These are phyloP conservation scores for Penicillium sp. DNA, from an alignment of 2,329 filamentous ascomycete genomes.

Conservation along the genomic window DNA sequence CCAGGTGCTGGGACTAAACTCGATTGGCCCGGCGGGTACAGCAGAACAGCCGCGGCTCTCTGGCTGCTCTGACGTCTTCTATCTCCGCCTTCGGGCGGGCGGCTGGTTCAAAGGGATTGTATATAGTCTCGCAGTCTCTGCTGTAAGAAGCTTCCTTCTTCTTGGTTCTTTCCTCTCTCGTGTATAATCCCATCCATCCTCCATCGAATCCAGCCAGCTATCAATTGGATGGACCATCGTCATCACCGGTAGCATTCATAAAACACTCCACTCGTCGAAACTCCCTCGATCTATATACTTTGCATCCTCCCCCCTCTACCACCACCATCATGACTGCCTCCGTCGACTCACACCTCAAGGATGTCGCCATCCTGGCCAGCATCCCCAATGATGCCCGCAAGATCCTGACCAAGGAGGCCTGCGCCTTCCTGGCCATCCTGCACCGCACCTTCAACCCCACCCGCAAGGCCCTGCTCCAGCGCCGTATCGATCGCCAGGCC, in stretches of 20 bases:
- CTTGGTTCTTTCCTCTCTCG: not conserved
- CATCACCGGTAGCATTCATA: not conserved
- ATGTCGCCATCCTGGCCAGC: constrained; percentile 80
- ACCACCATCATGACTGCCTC: constrained; percentile 62
- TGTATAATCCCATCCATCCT: not conserved
- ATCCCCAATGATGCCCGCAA: constrained; percentile 79
- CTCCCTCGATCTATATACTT: constrained; percentile 1
- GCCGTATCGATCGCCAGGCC: constrained; percentile 81
- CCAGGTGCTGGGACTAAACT: not conserved
- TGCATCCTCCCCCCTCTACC: not conserved
- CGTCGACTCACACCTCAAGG: constrained; percentile 77
- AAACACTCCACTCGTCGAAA: not conserved
- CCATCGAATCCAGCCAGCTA: not conserved
- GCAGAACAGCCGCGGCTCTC: constrained; percentile 24
- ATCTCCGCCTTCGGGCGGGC: constrained; percentile 25
- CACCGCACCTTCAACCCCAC: constrained; percentile 92
- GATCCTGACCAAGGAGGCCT: constrained; percentile 87
- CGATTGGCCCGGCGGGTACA: constrained; percentile 11
- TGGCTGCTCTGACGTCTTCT: constrained; percentile 23
- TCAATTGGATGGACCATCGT: not conserved
- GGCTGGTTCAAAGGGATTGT: constrained; percentile 9
- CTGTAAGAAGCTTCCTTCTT: not conserved
- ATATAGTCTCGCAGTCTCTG: constrained; percentile 13
- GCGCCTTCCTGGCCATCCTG: constrained; percentile 88
- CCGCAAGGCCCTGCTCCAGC: constrained; percentile 84